Evolutionary conservation across 1,139 yeast species (phyloP), one percentile per base, ranked within the genome.

Genomic region (Taiozyma sp.): DNA sequence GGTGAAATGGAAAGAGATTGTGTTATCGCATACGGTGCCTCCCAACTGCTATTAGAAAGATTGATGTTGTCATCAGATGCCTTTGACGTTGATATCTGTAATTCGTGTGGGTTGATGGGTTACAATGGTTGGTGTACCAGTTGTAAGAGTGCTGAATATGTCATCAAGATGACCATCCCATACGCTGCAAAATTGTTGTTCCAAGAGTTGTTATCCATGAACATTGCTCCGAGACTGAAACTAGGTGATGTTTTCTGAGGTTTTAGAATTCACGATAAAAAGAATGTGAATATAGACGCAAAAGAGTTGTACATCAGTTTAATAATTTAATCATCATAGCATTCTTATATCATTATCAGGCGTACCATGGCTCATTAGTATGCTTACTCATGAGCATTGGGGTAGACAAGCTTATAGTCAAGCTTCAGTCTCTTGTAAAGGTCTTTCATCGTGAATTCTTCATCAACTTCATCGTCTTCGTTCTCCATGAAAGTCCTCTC

Each of bases 1-100:
- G 99, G 99, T 62, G 99, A 93, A 73, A 93, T 93, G 99, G 99
- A 93, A 72, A 87, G 99, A 73, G 99, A 93, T 76, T 93, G 99
- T 86, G 96, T 93, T 59, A 95, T 93, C 73, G 99, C 99, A 1
- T 93, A 95, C 65, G 99, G 99, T 66, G 99, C 99, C 0, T 92
- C 98, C 4, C 98, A 93, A 69, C 75, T 93, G 61, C 77, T 93
- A 61, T 74, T 93, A 56, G 99, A 93, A 71, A 84, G 99, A 70
- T 79, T 93, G 63, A 95, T 93, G 99, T 74, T 93, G 51, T 89
- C 97, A 43, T 92, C 98, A 0, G 99, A 93, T 75, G 98, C 97
- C 0, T 93, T 93, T 67, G 97, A 95, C 62, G 97, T 93, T 42
- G 98, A 93, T 66, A 84, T 93, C 38, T 93, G 99, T 74, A 88